These are phyloP conservation scores for Trichosanthes cucumerina DNA, from an alignment of 306 rosid genomes.

Conservation along the genomic window DNA sequence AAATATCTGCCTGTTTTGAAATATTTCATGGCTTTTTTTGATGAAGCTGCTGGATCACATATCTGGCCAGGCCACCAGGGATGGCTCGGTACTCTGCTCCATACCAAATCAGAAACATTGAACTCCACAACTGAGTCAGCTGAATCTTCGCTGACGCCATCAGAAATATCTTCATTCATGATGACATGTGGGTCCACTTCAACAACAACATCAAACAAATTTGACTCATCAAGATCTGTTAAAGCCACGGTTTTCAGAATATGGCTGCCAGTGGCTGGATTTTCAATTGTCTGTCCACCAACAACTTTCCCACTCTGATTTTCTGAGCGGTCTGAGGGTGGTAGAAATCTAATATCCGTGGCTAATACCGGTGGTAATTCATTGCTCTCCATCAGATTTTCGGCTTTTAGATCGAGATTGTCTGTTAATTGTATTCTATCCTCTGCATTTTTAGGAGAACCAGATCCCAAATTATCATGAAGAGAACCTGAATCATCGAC, in stretches of 20 bases:
- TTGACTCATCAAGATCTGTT: constrained; percentile 6
- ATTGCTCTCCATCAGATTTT: constrained; percentile 3
- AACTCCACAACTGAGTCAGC: constrained; percentile 21
- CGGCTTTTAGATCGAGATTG: background rate
- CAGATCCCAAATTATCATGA: background rate
- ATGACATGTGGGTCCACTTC: constrained; percentile 33
- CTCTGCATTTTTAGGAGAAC: constrained; percentile 5
- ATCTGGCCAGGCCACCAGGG: constrained; percentile 99
- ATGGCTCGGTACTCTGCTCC: constrained; percentile 85
- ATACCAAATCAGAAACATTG: constrained; percentile 49
- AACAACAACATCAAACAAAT: constrained; percentile 31
- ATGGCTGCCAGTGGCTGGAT: constrained; percentile 5
- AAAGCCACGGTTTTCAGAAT: constrained; percentile 9
- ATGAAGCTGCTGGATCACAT: constrained; percentile 51
- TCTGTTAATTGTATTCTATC: constrained; percentile 10
- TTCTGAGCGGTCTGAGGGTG: constrained; percentile 12
- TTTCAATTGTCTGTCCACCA: constrained; percentile 20
- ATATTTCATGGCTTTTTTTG: constrained; percentile 53
- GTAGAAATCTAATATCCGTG: background rate
- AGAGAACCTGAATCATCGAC: background rate
- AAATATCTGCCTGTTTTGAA: constrained; percentile 38
- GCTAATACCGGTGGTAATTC: constrained; percentile 15
- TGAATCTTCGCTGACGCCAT: constrained; percentile 14
- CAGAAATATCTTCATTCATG: constrained; percentile 8
- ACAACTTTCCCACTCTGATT: constrained; percentile 12